Conservation (phyloP, 768 basidiomycete species). For the Exsudoporus frostii region DNA sequence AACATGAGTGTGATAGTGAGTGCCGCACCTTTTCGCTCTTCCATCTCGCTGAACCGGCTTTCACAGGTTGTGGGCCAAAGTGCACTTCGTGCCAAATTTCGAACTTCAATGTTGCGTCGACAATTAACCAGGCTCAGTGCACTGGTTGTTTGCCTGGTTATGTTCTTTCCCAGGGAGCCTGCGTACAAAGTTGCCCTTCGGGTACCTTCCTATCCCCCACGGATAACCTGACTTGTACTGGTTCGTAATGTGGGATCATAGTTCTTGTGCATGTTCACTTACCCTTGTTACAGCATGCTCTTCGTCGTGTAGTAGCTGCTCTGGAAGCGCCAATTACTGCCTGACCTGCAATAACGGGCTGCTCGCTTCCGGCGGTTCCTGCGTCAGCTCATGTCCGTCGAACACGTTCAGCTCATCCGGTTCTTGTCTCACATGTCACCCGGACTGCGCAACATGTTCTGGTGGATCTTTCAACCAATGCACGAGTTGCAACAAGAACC, state of each 20-base stretch:
- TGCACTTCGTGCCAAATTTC: slow-evolving; percentile 78
- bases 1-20: slow-evolving; percentile 78
- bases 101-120: slow-evolving; percentile 67
- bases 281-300: slow-evolving; percentile 51
- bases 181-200: slow-evolving; percentile 66
- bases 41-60: not conserved
- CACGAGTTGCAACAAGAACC: slow-evolving; percentile 59
- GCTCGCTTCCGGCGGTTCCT: slow-evolving; percentile 70
- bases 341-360: slow-evolving; percentile 65
- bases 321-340: slow-evolving; percentile 65
- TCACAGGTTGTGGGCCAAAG: slow-evolving; percentile 73
- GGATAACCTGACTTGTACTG: slow-evolving; percentile 70
- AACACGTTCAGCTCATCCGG: slow-evolving; percentile 65
- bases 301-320: slow-evolving; percentile 71
- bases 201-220: slow-evolving; percentile 70
- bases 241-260: slow-evolving; percentile 40
- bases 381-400: slow-evolving; percentile 71
- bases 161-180: slow-evolving; percentile 66
- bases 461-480: slow-evolving; percentile 81
- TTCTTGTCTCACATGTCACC: slow-evolving; percentile 73
- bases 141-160: slow-evolving; percentile 77
- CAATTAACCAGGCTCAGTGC: slow-evolving; percentile 63
- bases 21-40: not conserved
- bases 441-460: slow-evolving; percentile 82
- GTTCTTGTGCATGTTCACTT: not conserved